These are phyloP conservation scores for Phycomyces nitens DNA, from an alignment of 192 early-diverging fungal species.

Conservation along the genomic window DNA sequence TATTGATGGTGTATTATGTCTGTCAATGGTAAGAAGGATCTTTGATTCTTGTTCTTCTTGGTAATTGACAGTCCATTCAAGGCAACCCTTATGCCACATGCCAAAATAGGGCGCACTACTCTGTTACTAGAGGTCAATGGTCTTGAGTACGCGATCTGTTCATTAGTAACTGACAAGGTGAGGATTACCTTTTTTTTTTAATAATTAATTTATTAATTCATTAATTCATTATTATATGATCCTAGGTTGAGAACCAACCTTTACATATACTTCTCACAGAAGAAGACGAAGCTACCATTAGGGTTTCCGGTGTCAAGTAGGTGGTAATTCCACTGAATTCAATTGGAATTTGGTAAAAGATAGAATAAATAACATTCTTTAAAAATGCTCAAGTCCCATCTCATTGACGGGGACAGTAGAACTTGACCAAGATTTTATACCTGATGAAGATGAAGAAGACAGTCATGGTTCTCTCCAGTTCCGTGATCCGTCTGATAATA, in stretches of 20 bases:
- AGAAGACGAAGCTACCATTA: slow-evolving; percentile 12
- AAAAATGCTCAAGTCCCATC: background rate
- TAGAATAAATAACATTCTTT: background rate
- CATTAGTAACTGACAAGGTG: slow-evolving; percentile 9
- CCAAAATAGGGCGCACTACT: background rate
- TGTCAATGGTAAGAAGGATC: background rate
- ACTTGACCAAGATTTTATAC: background rate
- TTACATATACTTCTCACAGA: background rate
- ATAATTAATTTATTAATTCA: background rate
- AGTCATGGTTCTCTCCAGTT: slow-evolving; percentile 2
- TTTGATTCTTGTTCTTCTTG: no score
- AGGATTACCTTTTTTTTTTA: background rate
- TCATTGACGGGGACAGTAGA: slow-evolving; percentile 10
- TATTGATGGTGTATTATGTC: background rate
- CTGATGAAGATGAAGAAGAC: slow-evolving; percentile 5
- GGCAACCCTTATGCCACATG: background rate
- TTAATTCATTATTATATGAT: background rate
- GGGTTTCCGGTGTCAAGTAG: slow-evolving; percentile 10
- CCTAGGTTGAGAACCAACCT: background rate
- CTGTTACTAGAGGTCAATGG: slow-evolving; percentile 3
- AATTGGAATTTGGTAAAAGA: background rate
- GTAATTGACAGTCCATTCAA: no score
- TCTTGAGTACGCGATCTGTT: slow-evolving; percentile 1
- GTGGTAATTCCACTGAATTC: slow-evolving; percentile 4
- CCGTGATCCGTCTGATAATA: slow-evolving; percentile 19